phyloP scores from a whole-genome alignment of 306 rosid genomes.

The Castanopsis chinensis region DNA sequence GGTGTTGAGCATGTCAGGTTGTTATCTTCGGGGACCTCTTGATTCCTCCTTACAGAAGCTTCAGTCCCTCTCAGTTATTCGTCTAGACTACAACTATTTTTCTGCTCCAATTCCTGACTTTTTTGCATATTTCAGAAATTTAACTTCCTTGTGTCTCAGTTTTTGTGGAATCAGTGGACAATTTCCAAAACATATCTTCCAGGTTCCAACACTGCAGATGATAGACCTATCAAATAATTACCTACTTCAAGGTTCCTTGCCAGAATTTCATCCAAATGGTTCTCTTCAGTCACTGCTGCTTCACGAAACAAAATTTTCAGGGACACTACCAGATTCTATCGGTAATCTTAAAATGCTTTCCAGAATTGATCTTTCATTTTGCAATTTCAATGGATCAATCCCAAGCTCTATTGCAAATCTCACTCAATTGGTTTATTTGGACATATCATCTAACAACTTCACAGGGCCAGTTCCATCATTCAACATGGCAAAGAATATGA shows the following conservation, averaged over 20 bases:
- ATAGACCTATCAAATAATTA: neutral
- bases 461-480: conserved; percentile 11
- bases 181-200: conserved; percentile 28
- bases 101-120: conserved; percentile 19
- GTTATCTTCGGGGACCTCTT: conserved; percentile 37
- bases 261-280: conserved; percentile 10
- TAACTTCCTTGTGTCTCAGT: conserved; percentile 19
- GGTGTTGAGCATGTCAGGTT: conserved; percentile 3
- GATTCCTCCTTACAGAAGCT: conserved; percentile 22
- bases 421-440: neutral
- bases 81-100: neutral
- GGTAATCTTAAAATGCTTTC: neutral
- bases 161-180: neutral
- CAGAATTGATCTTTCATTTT: neutral
- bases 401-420: conserved; percentile 3
- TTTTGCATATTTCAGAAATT: conserved; percentile 11
- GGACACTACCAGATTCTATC: neutral
- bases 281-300: neutral
- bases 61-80: conserved; percentile 21
- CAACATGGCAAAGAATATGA: neutral
- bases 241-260: conserved; percentile 27
- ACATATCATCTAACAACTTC: neutral
- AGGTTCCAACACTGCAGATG: conserved; percentile 13
- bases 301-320: neutral
- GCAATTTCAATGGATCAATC: conserved; percentile 9